phyloP scores from a whole-genome alignment of 768 basidiomycete genomes.

The Phaeolepiota aurea region DNA sequence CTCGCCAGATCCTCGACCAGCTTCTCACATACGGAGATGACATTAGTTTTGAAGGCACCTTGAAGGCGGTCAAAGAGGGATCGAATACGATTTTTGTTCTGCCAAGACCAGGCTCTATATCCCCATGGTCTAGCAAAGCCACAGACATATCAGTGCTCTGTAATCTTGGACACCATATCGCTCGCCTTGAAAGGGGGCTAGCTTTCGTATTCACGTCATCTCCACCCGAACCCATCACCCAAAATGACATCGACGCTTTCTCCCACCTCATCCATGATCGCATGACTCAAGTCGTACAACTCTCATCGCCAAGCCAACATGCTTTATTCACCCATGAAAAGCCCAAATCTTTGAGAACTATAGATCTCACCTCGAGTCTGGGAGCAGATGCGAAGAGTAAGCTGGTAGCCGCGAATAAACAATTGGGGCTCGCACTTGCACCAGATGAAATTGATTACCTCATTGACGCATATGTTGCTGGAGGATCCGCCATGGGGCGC shows the following conservation, averaged over 20 bases:
- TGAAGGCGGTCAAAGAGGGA: constrained; percentile 21
- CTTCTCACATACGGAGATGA: constrained; percentile 86
- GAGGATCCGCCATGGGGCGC: constrained; percentile 54
- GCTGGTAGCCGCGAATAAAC: constrained; percentile 70
- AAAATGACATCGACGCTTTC: constrained; percentile 42
- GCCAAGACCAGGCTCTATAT: constrained; percentile 85
- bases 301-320: constrained; percentile 48
- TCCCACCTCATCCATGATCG: constrained; percentile 82
- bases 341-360: constrained; percentile 61
- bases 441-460: constrained; percentile 89
- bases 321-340: constrained; percentile 50
- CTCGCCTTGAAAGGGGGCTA: constrained; percentile 81
- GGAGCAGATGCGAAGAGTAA: constrained; percentile 44
- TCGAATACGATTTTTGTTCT: constrained; percentile 59
- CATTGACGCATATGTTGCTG: constrained; percentile 79
- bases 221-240: constrained; percentile 29
- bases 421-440: constrained; percentile 86
- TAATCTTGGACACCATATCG: constrained; percentile 61
- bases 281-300: constrained; percentile 84
- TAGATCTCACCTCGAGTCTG: constrained; percentile 41
- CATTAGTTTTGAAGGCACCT: constrained; percentile 38
- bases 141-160: constrained; percentile 91
- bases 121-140: constrained; percentile 98
- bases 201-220: constrained; percentile 54
- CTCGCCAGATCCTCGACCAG: constrained; percentile 49